These are phyloP conservation scores for Apostasia shenzhenica DNA, from an alignment of 106 monocot species.

Conservation along the genomic window DNA sequence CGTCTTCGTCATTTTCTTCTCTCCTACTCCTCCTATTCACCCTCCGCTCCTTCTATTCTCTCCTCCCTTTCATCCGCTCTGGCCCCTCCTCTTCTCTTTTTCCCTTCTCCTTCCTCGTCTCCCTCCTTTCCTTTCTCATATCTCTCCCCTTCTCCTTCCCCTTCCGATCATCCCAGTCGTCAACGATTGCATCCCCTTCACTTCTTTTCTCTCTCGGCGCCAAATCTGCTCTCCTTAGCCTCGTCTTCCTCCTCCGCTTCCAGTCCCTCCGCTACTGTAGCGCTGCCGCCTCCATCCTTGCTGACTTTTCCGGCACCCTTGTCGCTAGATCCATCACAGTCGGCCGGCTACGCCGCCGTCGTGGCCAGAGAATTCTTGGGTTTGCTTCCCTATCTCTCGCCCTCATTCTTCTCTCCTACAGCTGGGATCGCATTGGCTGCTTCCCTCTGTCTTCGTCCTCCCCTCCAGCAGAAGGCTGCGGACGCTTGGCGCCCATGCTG, in stretches of 20 bases:
- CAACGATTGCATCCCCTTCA: constrained; percentile 1
- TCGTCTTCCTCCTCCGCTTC: constrained; percentile 13
- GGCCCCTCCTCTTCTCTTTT: constrained; percentile 9
- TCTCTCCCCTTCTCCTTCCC: constrained; percentile 3
- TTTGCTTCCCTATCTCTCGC: constrained; percentile 20
- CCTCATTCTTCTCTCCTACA: constrained; percentile 24
- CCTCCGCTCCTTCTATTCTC: constrained; percentile 9
- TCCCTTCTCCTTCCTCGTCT: constrained; percentile 6
- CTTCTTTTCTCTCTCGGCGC: constrained; percentile 33
- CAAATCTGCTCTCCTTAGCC: constrained; percentile 11
- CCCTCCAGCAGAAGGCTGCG: constrained; percentile 30
- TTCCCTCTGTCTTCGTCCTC: constrained; percentile 8
- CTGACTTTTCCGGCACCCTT: constrained; percentile 20
- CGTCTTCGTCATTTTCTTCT: constrained; percentile 25
- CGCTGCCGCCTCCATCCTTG: constrained; percentile 6
- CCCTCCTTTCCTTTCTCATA: constrained; percentile 8
- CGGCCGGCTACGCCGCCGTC: constrained; percentile 23
- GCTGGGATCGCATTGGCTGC: constrained; percentile 43
- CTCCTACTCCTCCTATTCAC: constrained; percentile 22
- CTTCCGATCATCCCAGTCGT: constrained; percentile 2
- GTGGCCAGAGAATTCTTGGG: constrained; percentile 29
- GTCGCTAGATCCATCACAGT: constrained; percentile 34
- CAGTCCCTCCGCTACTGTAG: constrained; percentile 12
- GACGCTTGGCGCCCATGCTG: constrained; percentile 27
- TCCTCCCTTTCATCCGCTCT: constrained; percentile 15